A percentile compares a stretch with the other conserved stretches of the same genome.
These are phyloP conservation scores for Haplographium delicatum DNA, from an alignment of 495 filamentous ascomycete species.

Conservation along the genomic window DNA sequence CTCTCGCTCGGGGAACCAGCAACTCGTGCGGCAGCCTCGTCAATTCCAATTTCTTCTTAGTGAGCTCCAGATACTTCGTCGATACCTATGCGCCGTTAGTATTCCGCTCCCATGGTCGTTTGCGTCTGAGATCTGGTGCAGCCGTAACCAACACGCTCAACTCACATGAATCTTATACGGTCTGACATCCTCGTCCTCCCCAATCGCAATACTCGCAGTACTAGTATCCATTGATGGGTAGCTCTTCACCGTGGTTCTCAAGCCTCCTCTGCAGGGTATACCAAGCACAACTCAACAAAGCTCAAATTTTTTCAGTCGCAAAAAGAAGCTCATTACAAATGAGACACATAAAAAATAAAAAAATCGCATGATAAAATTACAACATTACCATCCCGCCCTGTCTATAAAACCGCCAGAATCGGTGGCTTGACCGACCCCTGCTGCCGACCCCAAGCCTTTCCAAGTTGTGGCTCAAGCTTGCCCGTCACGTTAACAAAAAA, in stretches of 20 bases:
- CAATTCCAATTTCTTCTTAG: slow-evolving; percentile 49
- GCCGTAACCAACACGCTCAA: slow-evolving; percentile 4
- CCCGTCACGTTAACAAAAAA: neutral
- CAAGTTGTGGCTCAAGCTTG: neutral
- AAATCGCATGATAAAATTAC: neutral
- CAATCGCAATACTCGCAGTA: neutral
- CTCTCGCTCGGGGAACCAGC: slow-evolving; percentile 32
- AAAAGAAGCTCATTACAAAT: neutral
- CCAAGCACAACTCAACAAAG: neutral
- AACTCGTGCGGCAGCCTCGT: slow-evolving; percentile 48
- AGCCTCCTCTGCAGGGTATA: neutral
- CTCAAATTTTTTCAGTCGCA: neutral
- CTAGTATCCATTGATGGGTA: slow-evolving; percentile 1
- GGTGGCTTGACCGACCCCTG: neutral
- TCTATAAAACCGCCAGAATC: no score
- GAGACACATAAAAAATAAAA: neutral
- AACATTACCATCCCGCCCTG: neutral
- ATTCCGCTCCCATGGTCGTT: neutral
- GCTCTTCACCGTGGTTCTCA: no score
- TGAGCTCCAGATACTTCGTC: slow-evolving; percentile 45
- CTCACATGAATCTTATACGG: slow-evolving; percentile 48
- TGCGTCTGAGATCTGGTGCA: neutral
- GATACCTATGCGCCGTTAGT: slow-evolving; percentile 34
- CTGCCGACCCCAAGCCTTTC: neutral
- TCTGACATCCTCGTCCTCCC: slow-evolving; percentile 36